Evolutionary conservation across 371 early-diverging fungal genomes (phyloP).

Genomic region (Mucor racemosus): DNA sequence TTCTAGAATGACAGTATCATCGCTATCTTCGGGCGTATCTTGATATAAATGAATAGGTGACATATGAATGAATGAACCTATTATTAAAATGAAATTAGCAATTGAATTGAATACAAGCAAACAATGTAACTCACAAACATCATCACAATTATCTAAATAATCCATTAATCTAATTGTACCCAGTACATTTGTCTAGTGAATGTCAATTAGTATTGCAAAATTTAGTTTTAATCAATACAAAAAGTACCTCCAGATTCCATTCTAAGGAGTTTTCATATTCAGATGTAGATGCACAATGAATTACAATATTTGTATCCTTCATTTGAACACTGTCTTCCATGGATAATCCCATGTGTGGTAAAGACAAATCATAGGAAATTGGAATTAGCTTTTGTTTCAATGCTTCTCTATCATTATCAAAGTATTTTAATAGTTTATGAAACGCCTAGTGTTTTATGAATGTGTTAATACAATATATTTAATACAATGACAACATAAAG

Average conservation of each 20-base stretch:
- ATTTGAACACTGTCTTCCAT: slow-evolving; percentile 42
- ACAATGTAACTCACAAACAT: slow-evolving; percentile 26
- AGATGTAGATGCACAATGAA: slow-evolving; percentile 59
- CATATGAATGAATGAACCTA: slow-evolving; percentile 34
- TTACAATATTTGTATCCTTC: slow-evolving; percentile 44
- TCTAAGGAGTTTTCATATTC: slow-evolving; percentile 51
- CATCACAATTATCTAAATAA: slow-evolving; percentile 40
- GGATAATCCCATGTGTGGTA: slow-evolving; percentile 50
- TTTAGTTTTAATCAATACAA: not conserved
- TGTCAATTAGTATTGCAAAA: not conserved
- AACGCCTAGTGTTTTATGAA: slow-evolving; percentile 20
- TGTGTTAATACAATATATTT: not conserved
- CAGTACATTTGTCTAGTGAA: slow-evolving; percentile 47
- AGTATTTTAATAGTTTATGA: slow-evolving; percentile 14
- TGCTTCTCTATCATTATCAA: slow-evolving; percentile 9
- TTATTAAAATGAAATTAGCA: not conserved
- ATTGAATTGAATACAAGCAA: not conserved
- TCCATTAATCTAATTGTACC: slow-evolving; percentile 57
- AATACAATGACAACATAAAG: not conserved
- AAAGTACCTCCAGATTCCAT: slow-evolving; percentile 51
- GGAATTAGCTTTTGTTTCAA: slow-evolving; percentile 48
- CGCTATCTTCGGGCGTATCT: slow-evolving; percentile 27
- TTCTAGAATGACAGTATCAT: slow-evolving; percentile 35
- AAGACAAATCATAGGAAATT: slow-evolving; percentile 50
- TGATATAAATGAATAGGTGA: slow-evolving; percentile 34